Evolutionary conservation across 495 filamentous ascomycete genomes (phyloP).

Genomic region (Xylaria scruposa): DNA sequence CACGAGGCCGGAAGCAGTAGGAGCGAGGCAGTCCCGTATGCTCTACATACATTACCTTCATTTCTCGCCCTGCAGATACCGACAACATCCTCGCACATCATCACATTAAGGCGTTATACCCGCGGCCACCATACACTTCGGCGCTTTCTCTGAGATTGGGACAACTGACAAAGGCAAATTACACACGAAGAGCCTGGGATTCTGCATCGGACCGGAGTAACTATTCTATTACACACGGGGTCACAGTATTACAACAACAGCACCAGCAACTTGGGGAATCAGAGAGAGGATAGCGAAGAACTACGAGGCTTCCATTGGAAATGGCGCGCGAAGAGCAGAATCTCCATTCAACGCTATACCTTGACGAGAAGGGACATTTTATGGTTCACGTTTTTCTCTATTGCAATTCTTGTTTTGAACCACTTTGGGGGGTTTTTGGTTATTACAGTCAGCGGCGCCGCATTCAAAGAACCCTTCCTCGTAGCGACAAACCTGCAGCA

Average conservation of each 20-base stretch:
- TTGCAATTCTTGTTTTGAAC: neutral
- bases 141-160: slow-evolving; percentile 23
- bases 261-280: neutral
- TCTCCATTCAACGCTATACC: neutral
- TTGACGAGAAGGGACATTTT: neutral
- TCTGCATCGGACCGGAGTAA: slow-evolving; percentile 26
- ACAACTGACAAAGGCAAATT: neutral
- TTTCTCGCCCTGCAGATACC: slow-evolving; percentile 8
- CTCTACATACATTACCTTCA: neutral
- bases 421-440: no score
- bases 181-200: slow-evolving; percentile 20
- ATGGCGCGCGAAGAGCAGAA: slow-evolving; percentile 3
- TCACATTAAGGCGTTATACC: slow-evolving; percentile 17
- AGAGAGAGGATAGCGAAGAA: neutral
- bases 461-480: neutral
- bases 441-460: neutral
- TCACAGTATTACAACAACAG: slow-evolving; percentile 4
- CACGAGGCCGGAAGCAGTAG: slow-evolving; percentile 7
- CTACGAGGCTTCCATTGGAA: slow-evolving; percentile 4
- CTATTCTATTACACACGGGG: slow-evolving; percentile 11
- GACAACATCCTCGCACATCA: slow-evolving; percentile 1
- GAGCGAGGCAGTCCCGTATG: slow-evolving; percentile 2
- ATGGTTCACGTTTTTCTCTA: neutral
- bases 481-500: slow-evolving; percentile 2
- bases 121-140: neutral